Base-by-base conservation (phyloP, 1,284 basidiomycete species). In the Ganoderma lingzhi region DNA sequence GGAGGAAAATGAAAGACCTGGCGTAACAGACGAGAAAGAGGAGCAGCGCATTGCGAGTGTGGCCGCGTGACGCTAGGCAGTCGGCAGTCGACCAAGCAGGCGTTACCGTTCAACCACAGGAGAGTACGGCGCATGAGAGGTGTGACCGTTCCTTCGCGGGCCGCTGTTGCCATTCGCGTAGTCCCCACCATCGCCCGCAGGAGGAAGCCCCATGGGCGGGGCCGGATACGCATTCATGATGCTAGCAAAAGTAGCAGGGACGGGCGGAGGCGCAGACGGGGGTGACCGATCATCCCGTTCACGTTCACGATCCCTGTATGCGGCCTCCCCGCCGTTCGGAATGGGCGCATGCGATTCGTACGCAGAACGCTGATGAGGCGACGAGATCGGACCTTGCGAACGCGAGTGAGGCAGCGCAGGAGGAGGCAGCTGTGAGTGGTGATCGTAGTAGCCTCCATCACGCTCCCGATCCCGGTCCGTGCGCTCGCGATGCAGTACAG, bases 171-270 rank as follows among this genome's bases (percentile, higher is more conserved):
- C 74, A 56, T 76, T 74, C 53, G 69, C 71, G 58, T 74, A 76
- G 28, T 77, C 78, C 28, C 72, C 70, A 12, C 66, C 71, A 37
- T 68, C 75, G 65, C 62, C 68, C 39, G 70, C 63, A 30, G 75
- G 69, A 14, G 66, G 62, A 23, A 72, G 64, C 15, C 65, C 67
- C 68, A 45, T 67, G 51, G 79, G 74, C 62, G 82, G 71, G 9
- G 79, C 74, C 15, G 81, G 80, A 71, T 86, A 91, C 17, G 88
- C 88, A 72, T 89, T 87, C 89, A 92, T 88, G 71, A 92, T 89
- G 68, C 86, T 88, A 42, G 88, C 90, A 76, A 92, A 86, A 60
- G 88, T 81, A 28, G 83, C 76, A 1, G 82, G 84, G 19, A 84
- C 79, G 0, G 79, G 76, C 6, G 78, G 78, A n/a, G 45, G 51